phyloP scores from a whole-genome alignment of 1,284 basidiomycete species.

The Kwoniella shivajii region DNA sequence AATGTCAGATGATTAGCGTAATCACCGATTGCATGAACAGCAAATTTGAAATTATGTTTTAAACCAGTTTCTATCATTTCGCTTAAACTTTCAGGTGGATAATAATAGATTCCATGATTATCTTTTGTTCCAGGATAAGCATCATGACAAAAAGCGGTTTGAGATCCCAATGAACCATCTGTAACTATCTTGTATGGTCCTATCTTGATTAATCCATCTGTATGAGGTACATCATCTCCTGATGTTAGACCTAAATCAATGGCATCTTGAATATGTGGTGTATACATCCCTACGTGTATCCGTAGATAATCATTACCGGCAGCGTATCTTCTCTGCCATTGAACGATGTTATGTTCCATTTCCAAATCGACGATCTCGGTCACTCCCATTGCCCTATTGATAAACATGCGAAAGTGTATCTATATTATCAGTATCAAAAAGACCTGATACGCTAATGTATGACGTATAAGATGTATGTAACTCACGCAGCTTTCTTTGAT shows the following conservation, averaged over 20 bases:
- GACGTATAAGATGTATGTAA: background rate
- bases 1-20: constrained; percentile 39
- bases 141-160: constrained; percentile 47
- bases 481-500: constrained; percentile 38
- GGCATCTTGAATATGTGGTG: constrained; percentile 38
- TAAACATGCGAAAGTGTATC: no score
- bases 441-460: background rate
- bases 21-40: constrained; percentile 50
- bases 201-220: constrained; percentile 33
- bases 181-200: constrained; percentile 48
- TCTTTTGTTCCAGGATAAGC: constrained; percentile 38
- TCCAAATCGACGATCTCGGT: constrained; percentile 50
- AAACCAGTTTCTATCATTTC: constrained; percentile 30
- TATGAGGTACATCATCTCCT: constrained; percentile 35
- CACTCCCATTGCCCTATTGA: constrained; percentile 36
- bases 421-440: background rate
- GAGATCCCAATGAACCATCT: constrained; percentile 28
- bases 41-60: constrained; percentile 32
- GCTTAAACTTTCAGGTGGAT: constrained; percentile 24
- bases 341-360: constrained; percentile 40
- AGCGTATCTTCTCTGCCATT: constrained; percentile 31
- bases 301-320: constrained; percentile 33
- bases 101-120: constrained; percentile 27
- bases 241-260: constrained; percentile 29
- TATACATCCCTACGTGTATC: constrained; percentile 46